Conservation (phyloP, 169 alveolate species). For the Cryptosporidium muris region DNA sequence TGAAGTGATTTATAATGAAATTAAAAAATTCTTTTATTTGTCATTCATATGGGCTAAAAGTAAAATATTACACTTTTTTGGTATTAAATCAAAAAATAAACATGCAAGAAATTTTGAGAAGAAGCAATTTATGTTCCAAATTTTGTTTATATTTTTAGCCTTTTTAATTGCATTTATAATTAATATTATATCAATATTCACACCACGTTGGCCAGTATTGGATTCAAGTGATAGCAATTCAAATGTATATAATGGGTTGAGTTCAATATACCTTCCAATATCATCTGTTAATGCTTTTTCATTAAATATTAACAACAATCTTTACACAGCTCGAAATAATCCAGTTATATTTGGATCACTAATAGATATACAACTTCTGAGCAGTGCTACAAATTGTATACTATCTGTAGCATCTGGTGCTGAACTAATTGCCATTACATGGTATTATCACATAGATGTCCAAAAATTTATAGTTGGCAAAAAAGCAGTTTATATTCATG, state of each 20-base stretch:
- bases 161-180: conserved; percentile 4
- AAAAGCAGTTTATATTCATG: conserved; percentile 23
- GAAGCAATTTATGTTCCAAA: conserved; percentile 6
- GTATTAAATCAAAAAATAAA: conserved; percentile 30
- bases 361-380: conserved; percentile 26
- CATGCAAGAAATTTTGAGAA: conserved; percentile 21
- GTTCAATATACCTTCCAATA: background rate
- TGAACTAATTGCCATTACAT: conserved; percentile 31
- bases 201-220: conserved; percentile 23
- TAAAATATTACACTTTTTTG: conserved; percentile 17
- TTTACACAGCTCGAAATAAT: conserved; percentile 14
- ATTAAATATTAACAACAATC: background rate
- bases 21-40: background rate
- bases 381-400: conserved; percentile 44
- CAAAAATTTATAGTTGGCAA: conserved; percentile 28
- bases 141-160: conserved; percentile 3
- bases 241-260: background rate
- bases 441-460: conserved; percentile 18
- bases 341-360: conserved; percentile 35
- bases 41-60: background rate
- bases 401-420: conserved; percentile 40
- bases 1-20: no score
- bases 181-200: conserved; percentile 27
- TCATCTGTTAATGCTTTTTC: conserved; percentile 9
- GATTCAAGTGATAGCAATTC: background rate